Conservation (phyloP, 768 basidiomycete genomes). For the Termitomyces sp. region DNA sequence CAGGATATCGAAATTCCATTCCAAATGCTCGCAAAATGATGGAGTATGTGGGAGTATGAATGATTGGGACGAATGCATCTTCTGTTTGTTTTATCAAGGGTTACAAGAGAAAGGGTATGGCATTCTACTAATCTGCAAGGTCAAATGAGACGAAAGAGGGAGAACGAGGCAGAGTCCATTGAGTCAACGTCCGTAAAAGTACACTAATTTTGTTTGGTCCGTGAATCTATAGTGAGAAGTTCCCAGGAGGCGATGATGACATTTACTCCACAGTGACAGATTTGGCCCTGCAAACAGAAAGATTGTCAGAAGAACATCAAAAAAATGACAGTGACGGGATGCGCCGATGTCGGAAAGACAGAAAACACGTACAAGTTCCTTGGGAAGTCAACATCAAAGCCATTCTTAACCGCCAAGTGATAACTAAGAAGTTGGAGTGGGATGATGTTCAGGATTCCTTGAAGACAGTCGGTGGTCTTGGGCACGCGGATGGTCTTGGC, state of each 20-base stretch:
- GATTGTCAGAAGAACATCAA: constrained; percentile 10
- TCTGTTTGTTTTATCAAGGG: neutral
- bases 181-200: constrained; percentile 24
- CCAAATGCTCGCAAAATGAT: too few species aligned
- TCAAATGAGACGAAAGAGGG: neutral
- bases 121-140: neutral
- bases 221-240: constrained; percentile 6
- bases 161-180: neutral
- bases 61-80: neutral
- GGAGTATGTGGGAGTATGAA: too few species aligned
- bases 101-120: constrained; percentile 9
- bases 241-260: neutral
- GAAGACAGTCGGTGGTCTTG: constrained; percentile 89
- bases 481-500: constrained; percentile 93
- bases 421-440: constrained; percentile 95
- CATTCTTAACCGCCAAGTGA: constrained; percentile 93
- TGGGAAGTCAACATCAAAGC: constrained; percentile 98
- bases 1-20: too few species aligned
- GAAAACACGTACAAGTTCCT: constrained; percentile 75
- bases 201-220: constrained; percentile 26
- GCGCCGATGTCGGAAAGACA: neutral
- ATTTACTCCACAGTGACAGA: constrained; percentile 75
- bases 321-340: neutral
- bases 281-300: constrained; percentile 52
- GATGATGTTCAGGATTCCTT: constrained; percentile 95